These are phyloP conservation scores for Blastobotrys proliferans DNA, from an alignment of 1,139 yeast genomes.

Conservation along the genomic window DNA sequence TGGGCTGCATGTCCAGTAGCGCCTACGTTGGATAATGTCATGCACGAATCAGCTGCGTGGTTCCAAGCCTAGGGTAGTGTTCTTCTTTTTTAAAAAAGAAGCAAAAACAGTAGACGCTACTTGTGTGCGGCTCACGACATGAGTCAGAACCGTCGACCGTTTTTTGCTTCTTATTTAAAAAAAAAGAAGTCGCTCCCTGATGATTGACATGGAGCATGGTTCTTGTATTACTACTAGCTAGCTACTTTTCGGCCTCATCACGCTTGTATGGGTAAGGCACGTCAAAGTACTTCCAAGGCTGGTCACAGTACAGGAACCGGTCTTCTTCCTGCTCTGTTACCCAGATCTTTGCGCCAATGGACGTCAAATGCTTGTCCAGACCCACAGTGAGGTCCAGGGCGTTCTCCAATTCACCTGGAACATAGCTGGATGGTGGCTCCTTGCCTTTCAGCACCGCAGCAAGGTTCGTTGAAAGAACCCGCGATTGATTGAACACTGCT, in stretches of 20 bases:
- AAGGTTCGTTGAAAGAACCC: slow-evolving; percentile 14
- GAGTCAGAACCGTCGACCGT: too few relatives aligned
- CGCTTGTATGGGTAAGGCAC: neutral
- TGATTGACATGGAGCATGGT: too few relatives aligned
- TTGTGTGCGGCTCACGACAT: too few relatives aligned
- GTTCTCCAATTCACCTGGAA: slow-evolving; percentile 14
- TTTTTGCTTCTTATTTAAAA: too few relatives aligned
- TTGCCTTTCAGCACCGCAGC: slow-evolving; percentile 3
- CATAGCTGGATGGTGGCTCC: slow-evolving; percentile 7
- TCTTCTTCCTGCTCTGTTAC: slow-evolving; percentile 13
- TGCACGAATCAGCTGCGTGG: too few relatives aligned
- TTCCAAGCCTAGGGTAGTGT: too few relatives aligned
- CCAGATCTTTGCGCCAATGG: slow-evolving; percentile 5
- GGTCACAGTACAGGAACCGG: slow-evolving; percentile 6
- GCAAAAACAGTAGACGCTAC: too few relatives aligned
- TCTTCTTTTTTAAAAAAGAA: too few relatives aligned
- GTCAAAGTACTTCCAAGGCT: slow-evolving; percentile 14
- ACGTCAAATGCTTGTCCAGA: slow-evolving; percentile 8
- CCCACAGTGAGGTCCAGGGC: slow-evolving; percentile 18
- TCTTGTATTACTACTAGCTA: too few relatives aligned
- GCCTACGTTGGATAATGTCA: too few relatives aligned
- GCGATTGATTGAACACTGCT: slow-evolving; percentile 16
- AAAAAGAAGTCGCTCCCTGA: too few relatives aligned
- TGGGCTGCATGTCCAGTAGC: too few relatives aligned
- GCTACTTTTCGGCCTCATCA: neutral